phyloP scores from a whole-genome alignment of 2,329 filamentous ascomycete species.

The Cladosporium oxysporum region DNA sequence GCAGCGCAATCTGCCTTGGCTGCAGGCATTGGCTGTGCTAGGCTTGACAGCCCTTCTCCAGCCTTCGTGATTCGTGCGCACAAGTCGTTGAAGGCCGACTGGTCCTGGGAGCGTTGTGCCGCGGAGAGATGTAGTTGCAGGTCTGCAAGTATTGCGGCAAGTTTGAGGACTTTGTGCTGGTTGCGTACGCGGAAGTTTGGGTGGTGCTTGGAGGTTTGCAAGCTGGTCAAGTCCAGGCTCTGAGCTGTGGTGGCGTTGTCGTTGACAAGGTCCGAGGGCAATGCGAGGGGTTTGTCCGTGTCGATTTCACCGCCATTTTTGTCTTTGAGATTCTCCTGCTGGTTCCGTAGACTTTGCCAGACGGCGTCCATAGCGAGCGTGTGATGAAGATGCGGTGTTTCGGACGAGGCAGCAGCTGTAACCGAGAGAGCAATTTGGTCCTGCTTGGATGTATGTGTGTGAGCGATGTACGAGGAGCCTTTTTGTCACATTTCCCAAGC shows the following conservation, averaged over 20 bases:
- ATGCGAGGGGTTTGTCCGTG: background rate
- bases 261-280: background rate
- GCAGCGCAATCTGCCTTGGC: background rate
- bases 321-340: background rate
- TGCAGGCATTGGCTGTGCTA: background rate
- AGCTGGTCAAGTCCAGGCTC: background rate
- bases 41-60: background rate
- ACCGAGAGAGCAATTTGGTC: background rate
- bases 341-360: background rate
- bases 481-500: background rate
- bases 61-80: background rate
- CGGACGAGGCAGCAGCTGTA: background rate
- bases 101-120: background rate
- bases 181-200: slow-evolving; percentile 12
- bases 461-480: background rate
- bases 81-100: background rate
- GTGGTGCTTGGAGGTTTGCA: slow-evolving; percentile 1
- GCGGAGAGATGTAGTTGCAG: background rate
- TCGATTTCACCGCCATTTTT: background rate
- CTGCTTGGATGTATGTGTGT: background rate
- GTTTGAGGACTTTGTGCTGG: background rate
- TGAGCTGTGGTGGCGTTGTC: background rate
- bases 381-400: background rate
- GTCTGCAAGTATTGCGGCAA: background rate
- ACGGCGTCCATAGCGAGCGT: background rate